Evolutionary conservation across 1,284 basidiomycete species (phyloP).

Genomic region (Ustilago curta): DNA sequence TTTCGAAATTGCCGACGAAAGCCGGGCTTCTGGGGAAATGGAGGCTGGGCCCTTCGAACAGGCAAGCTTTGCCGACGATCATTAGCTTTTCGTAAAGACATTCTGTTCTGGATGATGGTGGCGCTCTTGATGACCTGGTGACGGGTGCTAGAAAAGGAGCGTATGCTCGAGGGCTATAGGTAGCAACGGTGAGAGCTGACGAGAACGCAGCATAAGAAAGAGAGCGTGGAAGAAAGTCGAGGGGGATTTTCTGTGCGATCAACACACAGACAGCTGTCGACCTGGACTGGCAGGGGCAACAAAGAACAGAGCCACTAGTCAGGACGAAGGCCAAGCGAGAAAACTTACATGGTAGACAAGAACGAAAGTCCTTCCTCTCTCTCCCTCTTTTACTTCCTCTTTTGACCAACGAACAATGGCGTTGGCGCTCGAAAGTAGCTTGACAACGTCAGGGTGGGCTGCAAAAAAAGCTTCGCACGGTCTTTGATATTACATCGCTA

Average conservation of each 20-base stretch:
- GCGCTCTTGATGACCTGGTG: background rate
- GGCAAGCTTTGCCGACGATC: constrained; percentile 14
- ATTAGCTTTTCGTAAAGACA: constrained; percentile 27
- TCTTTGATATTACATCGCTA: too few species aligned
- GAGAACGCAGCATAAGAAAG: background rate
- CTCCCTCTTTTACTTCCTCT: too few species aligned
- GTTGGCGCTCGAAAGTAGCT: too few species aligned
- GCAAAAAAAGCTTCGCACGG: too few species aligned
- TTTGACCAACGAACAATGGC: too few species aligned
- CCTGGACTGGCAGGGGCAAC: background rate
- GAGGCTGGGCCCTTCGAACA: constrained; percentile 10
- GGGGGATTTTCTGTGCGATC: background rate
- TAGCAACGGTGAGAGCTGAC: background rate
- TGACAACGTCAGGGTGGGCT: too few species aligned
- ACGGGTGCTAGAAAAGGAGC: background rate
- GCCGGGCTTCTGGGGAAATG: background rate
- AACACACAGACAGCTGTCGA: background rate
- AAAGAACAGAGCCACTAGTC: background rate
- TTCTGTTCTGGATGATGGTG: background rate
- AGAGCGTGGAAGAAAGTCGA: background rate
- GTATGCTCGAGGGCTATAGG: background rate
- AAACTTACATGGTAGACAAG: background rate
- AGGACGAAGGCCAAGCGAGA: background rate
- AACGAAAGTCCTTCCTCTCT: background rate
- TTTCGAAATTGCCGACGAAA: too few species aligned